Conservation (phyloP, 331 rosid genomes). For the Saraca asoca region DNA sequence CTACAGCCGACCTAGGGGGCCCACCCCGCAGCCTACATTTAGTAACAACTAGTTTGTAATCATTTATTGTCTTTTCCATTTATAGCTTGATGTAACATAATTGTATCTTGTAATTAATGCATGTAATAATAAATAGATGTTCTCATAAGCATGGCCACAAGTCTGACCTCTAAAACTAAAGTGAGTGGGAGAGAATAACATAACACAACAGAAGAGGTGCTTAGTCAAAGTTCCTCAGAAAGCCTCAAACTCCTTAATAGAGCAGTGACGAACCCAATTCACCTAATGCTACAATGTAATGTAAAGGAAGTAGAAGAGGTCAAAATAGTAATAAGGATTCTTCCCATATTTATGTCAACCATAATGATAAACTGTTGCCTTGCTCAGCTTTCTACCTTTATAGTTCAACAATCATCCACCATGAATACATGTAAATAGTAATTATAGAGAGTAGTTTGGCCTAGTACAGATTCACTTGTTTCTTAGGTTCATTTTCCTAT, state of each 20-base stretch:
- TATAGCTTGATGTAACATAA: too few relatives aligned
- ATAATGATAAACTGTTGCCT: slow-evolving; percentile 79
- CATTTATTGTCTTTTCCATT: too few relatives aligned
- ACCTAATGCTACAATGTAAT: slow-evolving; percentile 52
- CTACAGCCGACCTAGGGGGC: too few relatives aligned
- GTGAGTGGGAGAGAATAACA: slow-evolving; percentile 32
- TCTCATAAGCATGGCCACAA: slow-evolving; percentile 37
- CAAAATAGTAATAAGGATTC: slow-evolving; percentile 51
- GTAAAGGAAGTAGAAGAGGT: slow-evolving; percentile 65
- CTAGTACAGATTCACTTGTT: too few relatives aligned
- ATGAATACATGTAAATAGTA: too few relatives aligned
- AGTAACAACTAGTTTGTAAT: too few relatives aligned
- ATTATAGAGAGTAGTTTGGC: too few relatives aligned
- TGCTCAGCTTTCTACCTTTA: slow-evolving; percentile 86
- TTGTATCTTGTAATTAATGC: too few relatives aligned
- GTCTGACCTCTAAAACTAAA: slow-evolving; percentile 37
- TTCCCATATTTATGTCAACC: slow-evolving; percentile 77
- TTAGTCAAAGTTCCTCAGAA: slow-evolving; percentile 34
- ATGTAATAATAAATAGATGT: too few relatives aligned
- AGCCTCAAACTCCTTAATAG: slow-evolving; percentile 56
- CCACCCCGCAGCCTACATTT: too few relatives aligned
- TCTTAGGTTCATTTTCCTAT: too few relatives aligned
- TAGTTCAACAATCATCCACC: slow-evolving; percentile 82
- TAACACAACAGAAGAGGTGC: slow-evolving; percentile 20
- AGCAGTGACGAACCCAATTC: slow-evolving; percentile 46